Conservation (phyloP, 805 yeast genomes). For the Hyphopichia homilentoma region DNA sequence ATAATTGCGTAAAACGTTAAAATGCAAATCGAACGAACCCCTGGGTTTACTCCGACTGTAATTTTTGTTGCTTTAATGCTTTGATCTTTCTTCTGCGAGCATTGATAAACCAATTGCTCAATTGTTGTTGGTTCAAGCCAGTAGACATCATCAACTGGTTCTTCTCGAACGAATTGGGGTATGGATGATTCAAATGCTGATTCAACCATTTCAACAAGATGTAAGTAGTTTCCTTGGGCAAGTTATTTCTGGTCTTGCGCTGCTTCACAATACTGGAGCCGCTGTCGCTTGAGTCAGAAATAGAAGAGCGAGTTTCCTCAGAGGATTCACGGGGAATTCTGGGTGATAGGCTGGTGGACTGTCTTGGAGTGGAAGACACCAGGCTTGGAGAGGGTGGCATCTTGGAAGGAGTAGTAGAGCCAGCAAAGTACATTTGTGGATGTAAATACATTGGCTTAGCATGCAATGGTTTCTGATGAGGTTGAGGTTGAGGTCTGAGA, state of each 20-base stretch:
- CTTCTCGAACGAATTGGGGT: slow-evolving; percentile 80
- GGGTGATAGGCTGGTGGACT: neutral
- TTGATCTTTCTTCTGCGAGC: slow-evolving; percentile 75
- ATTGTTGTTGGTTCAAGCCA: slow-evolving; percentile 75
- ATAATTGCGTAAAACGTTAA: too few species aligned
- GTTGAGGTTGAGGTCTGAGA: slow-evolving; percentile 5
- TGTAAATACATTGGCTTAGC: too few species aligned
- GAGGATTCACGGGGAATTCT: neutral
- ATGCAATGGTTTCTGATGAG: slow-evolving; percentile 2
- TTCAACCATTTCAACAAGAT: slow-evolving; percentile 71
- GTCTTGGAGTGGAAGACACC: neutral
- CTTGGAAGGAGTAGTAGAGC: neutral
- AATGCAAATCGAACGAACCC: too few species aligned
- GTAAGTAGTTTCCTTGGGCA: slow-evolving; percentile 75
- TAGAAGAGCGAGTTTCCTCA: neutral
- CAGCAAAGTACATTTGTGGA: too few species aligned
- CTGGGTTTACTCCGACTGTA: too few species aligned
- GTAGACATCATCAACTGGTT: slow-evolving; percentile 64
- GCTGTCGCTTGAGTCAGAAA: slow-evolving; percentile 1
- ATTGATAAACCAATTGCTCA: slow-evolving; percentile 85
- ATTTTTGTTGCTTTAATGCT: slow-evolving; percentile 42
- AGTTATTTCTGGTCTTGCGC: slow-evolving; percentile 56
- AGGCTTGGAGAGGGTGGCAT: neutral
- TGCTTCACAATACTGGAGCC: neutral
- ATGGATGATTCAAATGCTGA: slow-evolving; percentile 74